These are phyloP conservation scores for Blastocystis sp. DNA, from an alignment of 352 stramenopile genomes.

Conservation along the genomic window DNA sequence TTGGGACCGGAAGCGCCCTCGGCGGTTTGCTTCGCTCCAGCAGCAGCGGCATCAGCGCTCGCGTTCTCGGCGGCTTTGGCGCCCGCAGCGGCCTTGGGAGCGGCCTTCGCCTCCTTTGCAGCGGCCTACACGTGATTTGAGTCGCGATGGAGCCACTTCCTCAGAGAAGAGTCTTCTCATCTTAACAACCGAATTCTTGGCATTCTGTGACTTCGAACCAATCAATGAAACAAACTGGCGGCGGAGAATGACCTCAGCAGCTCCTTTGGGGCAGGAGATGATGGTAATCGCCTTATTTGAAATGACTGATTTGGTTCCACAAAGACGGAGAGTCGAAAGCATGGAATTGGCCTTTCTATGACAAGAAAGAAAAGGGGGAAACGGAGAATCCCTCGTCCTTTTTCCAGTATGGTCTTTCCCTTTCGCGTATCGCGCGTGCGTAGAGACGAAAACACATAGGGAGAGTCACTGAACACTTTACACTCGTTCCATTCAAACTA, in stretches of 20 bases:
- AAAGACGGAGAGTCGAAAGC: constrained; percentile 60
- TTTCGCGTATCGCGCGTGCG: too few relatives aligned
- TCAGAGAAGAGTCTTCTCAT: constrained; percentile 50
- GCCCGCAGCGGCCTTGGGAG: background rate
- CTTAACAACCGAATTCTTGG: constrained; percentile 26
- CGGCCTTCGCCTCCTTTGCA: constrained; percentile 39
- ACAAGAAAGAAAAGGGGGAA: constrained; percentile 45
- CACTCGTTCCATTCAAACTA: too few relatives aligned
- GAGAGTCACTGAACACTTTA: too few relatives aligned
- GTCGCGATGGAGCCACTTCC: background rate
- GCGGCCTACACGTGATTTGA: constrained; percentile 7
- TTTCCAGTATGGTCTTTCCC: too few relatives aligned
- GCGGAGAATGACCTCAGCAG: background rate
- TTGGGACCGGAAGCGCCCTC: constrained; percentile 42
- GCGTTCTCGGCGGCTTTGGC: constrained; percentile 7
- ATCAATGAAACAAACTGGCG: constrained; percentile 29
- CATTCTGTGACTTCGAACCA: background rate
- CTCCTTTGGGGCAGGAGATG: background rate
- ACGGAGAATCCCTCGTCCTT: constrained; percentile 18
- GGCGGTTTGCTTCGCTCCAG: background rate
- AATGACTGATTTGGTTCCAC: constrained; percentile 38
- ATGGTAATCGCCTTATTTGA: background rate
- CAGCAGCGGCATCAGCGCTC: background rate
- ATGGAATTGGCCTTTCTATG: constrained; percentile 34
- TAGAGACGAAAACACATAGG: too few relatives aligned